Conservation (phyloP, 345 rosid species). For the Eucalyptus erythrocorys region DNA sequence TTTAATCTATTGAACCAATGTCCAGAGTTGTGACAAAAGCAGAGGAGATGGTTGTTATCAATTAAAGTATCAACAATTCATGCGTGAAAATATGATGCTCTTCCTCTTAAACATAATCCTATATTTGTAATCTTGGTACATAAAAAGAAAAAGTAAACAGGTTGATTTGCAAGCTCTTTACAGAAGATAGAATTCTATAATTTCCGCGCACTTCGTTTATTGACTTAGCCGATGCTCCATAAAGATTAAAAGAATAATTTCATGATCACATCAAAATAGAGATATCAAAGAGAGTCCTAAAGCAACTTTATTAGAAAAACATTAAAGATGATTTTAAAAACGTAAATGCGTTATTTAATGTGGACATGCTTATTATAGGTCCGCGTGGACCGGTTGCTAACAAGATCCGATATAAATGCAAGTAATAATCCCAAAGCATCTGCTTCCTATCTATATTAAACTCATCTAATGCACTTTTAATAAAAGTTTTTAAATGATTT, state of each 20-base stretch:
- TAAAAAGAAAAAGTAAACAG: background rate
- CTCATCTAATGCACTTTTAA: background rate
- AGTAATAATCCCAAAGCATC: background rate
- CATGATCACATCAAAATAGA: background rate
- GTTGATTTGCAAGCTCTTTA: background rate
- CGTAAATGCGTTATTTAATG: background rate
- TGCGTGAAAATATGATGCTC: background rate
- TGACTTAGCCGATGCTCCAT: background rate
- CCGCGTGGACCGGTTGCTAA: background rate
- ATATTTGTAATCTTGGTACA: background rate
- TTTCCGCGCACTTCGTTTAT: background rate
- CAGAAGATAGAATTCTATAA: background rate
- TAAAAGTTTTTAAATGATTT: background rate
- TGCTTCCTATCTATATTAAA: background rate
- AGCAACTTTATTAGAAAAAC: background rate
- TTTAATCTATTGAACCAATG: fast-evolving
- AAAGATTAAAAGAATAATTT: background rate
- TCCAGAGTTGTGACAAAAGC: background rate
- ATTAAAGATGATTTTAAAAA: background rate
- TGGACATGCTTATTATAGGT: background rate
- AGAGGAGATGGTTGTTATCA: background rate
- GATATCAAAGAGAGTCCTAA: background rate
- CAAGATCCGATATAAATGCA: background rate
- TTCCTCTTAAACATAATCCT: background rate
- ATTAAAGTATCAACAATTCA: background rate